Conservation (phyloP, 202 grass and related monocot species). For the Schoenoplectus tabernaemontani region DNA sequence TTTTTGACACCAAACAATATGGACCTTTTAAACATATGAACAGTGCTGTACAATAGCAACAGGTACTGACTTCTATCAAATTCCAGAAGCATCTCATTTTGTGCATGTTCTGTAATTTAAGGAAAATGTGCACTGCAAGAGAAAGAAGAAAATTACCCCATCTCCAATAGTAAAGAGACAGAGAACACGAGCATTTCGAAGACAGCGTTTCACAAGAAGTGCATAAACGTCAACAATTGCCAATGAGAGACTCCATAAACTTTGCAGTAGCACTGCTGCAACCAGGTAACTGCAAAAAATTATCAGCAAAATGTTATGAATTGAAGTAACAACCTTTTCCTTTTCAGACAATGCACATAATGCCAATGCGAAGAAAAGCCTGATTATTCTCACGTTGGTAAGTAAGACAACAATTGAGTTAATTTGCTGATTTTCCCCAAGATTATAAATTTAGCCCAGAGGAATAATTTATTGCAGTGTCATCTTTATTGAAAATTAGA, state of each 20-base stretch:
- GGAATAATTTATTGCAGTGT: background rate
- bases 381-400: background rate
- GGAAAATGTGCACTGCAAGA: background rate
- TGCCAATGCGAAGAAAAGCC: background rate
- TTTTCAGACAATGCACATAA: background rate
- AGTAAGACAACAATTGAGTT: background rate
- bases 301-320: background rate
- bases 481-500: background rate
- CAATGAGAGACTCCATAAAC: slow-evolving; percentile 75
- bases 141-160: slow-evolving; percentile 46
- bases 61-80: background rate
- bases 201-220: slow-evolving; percentile 78
- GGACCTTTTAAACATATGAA: background rate
- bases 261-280: slow-evolving; percentile 71
- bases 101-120: background rate
- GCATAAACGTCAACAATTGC: slow-evolving; percentile 88
- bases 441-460: background rate
- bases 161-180: slow-evolving; percentile 96
- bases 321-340: background rate
- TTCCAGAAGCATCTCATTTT: background rate
- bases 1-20: background rate
- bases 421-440: background rate
- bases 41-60: background rate
- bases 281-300: slow-evolving; percentile 62
- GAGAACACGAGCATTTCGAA: slow-evolving; percentile 43